Evolutionary conservation across 169 alveolate species (phyloP).

Genomic region (Eimeria necatrix): DNA sequence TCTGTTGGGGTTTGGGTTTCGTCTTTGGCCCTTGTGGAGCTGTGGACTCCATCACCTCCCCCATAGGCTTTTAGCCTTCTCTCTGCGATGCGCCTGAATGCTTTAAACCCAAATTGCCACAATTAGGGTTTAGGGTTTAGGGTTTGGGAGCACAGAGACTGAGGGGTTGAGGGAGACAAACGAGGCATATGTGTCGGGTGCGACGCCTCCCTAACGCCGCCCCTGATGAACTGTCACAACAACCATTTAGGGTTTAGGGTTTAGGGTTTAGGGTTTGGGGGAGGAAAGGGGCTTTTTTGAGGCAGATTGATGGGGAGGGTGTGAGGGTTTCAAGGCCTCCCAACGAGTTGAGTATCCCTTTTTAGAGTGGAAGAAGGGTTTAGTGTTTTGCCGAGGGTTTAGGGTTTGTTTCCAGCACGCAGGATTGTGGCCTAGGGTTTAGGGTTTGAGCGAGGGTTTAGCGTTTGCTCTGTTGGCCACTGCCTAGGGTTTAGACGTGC

Average conservation of each 20-base stretch:
- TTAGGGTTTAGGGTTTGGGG: slow-evolving; percentile 23
- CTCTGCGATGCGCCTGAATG: neutral
- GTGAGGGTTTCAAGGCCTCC: neutral
- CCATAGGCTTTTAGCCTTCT: neutral
- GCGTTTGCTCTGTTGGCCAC: slow-evolving; percentile 1
- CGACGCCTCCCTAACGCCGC: neutral
- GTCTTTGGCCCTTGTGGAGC: neutral
- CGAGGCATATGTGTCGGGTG: slow-evolving; percentile 61
- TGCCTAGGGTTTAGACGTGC: neutral
- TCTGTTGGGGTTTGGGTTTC: slow-evolving; percentile 26
- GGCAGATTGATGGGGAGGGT: neutral
- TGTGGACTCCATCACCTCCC: neutral
- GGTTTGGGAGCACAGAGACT: neutral
- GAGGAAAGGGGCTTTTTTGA: neutral
- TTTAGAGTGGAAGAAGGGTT: too few species aligned
- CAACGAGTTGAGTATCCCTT: neutral
- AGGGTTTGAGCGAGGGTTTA: neutral
- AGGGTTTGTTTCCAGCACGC: too few species aligned
- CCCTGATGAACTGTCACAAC: slow-evolving; percentile 59
- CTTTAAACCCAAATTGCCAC: slow-evolving; percentile 29
- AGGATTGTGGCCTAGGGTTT: too few species aligned
- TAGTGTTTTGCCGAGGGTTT: too few species aligned
- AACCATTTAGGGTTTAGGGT: neutral
- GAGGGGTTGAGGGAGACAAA: slow-evolving; percentile 50
- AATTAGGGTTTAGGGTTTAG: slow-evolving; percentile 60